phyloP scores from a whole-genome alignment of 345 rosid genomes.

The Eucalyptus lansdowneana region DNA sequence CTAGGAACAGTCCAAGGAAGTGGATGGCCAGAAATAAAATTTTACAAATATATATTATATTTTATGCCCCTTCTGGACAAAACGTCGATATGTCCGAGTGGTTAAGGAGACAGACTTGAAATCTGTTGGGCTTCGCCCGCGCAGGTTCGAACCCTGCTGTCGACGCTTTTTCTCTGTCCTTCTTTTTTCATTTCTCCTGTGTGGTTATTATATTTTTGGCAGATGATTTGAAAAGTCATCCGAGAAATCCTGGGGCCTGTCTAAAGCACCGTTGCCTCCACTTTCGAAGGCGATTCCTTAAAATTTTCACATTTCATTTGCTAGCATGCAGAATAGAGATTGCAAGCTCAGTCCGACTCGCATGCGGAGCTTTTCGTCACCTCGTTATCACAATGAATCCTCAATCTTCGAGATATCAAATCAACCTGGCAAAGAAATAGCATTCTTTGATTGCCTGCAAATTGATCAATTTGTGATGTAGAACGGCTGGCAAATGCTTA shows the following conservation, averaged over 20 bases:
- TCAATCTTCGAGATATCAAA: neutral
- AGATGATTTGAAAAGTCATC: neutral
- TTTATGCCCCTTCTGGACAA: fast-evolving
- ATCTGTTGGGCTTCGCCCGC: conserved; percentile 99
- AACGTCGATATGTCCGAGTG: conserved; percentile 80
- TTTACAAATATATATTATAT: fast-evolving
- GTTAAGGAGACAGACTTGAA: conserved; percentile 99
- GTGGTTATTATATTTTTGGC: neutral
- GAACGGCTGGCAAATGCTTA: too few relatives aligned
- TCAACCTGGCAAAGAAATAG: neutral
- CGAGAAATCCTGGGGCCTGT: neutral
- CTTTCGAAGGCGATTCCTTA: neutral
- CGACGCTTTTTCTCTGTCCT: conserved; percentile 24
- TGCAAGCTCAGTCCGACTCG: neutral
- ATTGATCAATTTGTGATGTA: neutral
- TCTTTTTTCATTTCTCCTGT: neutral
- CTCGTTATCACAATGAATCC: neutral
- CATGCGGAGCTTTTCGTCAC: neutral
- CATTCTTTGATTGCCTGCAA: neutral
- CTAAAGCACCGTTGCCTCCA: neutral
- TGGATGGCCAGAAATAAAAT: fast-evolving
- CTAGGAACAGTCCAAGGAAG: neutral
- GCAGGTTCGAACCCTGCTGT: conserved; percentile 99
- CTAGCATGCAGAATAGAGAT: neutral
- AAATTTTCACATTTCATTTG: neutral